A percentile compares a stretch with the other conserved stretches of the same genome.
Conservation (phyloP, 2,329 filamentous ascomycete genomes). For the Basipetospora chlamydospora region DNA sequence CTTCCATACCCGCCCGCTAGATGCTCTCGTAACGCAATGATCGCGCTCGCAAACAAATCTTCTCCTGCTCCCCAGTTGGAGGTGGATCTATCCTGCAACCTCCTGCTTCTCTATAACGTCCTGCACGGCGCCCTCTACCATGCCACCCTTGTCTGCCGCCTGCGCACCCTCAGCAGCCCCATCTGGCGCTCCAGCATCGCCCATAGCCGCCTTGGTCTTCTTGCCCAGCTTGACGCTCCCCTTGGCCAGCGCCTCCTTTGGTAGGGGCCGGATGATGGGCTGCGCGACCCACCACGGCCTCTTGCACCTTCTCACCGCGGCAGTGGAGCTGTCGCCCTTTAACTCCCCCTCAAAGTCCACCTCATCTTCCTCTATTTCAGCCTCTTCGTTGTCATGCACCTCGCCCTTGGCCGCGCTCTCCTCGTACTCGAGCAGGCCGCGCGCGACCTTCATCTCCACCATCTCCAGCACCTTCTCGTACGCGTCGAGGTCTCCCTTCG, state of each 20-base stretch:
- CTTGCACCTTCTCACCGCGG: conserved; percentile 55
- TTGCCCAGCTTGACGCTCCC: conserved; percentile 63
- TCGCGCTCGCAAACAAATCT: no score
- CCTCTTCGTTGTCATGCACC: conserved; percentile 20
- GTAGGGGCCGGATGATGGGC: conserved; percentile 72
- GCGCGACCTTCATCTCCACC: conserved; percentile 60
- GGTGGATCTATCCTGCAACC: conserved; percentile 4
- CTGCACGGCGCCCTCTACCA: conserved; percentile 5
- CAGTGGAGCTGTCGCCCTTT: conserved; percentile 42
- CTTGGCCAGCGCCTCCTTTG: conserved; percentile 73
- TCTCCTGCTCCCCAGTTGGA: background rate
- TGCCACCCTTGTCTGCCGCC: no score
- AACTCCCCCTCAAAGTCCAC: conserved; percentile 20
- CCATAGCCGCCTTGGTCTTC: conserved; percentile 26
- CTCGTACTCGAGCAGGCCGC: conserved; percentile 56
- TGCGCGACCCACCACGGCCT: conserved; percentile 85
- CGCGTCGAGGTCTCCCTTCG: conserved; percentile 55
- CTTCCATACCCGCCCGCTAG: no score
- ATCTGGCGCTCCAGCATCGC: background rate
- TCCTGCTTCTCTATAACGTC: conserved; percentile 8
- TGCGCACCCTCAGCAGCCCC: conserved; percentile 20
- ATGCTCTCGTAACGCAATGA: no score
- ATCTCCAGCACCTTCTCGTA: conserved; percentile 65
- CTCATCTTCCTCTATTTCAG: conserved; percentile 7
- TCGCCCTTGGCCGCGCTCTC: conserved; percentile 33